Evolutionary conservation across 2,329 filamentous ascomycete species (phyloP), one percentile per base, ranked within the genome.

Genomic region (Epichloe glyceriae): DNA sequence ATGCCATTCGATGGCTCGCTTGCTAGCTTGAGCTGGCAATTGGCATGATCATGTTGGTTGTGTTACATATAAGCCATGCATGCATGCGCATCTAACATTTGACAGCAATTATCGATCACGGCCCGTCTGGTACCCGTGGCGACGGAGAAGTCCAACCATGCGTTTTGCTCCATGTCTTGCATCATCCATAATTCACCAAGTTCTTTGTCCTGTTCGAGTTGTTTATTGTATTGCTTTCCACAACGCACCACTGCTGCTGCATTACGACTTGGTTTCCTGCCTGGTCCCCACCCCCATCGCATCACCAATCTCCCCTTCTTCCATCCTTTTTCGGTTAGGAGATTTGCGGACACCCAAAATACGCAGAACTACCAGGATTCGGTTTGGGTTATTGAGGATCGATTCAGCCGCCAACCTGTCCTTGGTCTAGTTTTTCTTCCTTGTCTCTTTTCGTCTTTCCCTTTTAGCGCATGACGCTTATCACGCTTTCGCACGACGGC

Each of bases 301-400:
- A 46, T 48, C 50, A 33, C 34, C 33, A 47, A 48, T 48, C 30
- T 48, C 50, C 50, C 50, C 19, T 47, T 39, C 40, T 47, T 14
- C 26, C 12, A 19, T 35, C 19, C 19, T 40, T 41, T 11, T 19
- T 40, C 20, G 46, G 44, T 46, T 44, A 40, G 33, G 46, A 49
- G 20, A 52, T 52, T 52, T 45, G 46, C 50, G 26, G 34, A 45
- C 12, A 35, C 34, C 35, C 42, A n/a, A 46, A 33, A 20, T 47
- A 19, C 20, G 39, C 12, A 37, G 26, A 2, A 8, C 39, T 40
- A 14, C 50, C 46, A 39, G 50, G 46, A 37, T 39, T 33, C 3
- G 12, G 11, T n/a, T 46, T 47, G 39, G 40, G 34, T 30, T 39
- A 26, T 41, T 20, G 39, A 48, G 15, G 47, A 43, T 43, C 44